phyloP scores from a whole-genome alignment of 768 basidiomycete genomes.

The Suillus americanus region DNA sequence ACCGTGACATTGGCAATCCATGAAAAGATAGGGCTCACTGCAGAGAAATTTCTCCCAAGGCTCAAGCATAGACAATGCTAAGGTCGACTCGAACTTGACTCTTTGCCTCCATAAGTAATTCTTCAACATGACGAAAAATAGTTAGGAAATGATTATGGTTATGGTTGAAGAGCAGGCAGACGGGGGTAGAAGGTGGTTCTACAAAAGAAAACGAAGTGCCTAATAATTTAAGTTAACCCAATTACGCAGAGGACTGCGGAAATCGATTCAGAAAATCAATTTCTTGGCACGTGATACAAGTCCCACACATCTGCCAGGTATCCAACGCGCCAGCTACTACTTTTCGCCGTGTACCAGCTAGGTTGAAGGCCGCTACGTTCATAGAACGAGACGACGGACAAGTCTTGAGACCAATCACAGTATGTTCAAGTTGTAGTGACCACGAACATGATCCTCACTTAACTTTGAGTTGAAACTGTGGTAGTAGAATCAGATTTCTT shows the following conservation, averaged over 20 bases:
- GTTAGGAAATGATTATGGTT: neutral
- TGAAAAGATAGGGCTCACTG: conserved; percentile 39
- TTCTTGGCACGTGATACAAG: conserved; percentile 2
- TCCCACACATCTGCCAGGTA: neutral
- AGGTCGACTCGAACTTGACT: conserved; percentile 48
- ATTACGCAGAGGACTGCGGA: neutral
- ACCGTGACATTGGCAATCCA: neutral
- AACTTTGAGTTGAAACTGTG: neutral
- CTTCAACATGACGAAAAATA: conserved; percentile 27
- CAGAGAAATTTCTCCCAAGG: conserved; percentile 68
- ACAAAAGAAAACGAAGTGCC: neutral
- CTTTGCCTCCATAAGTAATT: conserved; percentile 33
- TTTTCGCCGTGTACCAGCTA: neutral
- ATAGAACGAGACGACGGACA: neutral
- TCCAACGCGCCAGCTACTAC: no score
- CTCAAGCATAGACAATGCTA: conserved; percentile 62
- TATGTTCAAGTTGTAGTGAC: neutral
- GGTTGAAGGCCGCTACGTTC: neutral
- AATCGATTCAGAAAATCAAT: neutral
- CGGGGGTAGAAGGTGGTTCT: neutral
- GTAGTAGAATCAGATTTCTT: neutral
- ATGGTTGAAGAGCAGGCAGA: neutral
- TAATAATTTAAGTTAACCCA: neutral
- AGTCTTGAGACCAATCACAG: neutral
- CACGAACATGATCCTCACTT: neutral